Evolutionary conservation across 352 stramenopile species (phyloP).

Genomic region (Phytophthora europaea): DNA sequence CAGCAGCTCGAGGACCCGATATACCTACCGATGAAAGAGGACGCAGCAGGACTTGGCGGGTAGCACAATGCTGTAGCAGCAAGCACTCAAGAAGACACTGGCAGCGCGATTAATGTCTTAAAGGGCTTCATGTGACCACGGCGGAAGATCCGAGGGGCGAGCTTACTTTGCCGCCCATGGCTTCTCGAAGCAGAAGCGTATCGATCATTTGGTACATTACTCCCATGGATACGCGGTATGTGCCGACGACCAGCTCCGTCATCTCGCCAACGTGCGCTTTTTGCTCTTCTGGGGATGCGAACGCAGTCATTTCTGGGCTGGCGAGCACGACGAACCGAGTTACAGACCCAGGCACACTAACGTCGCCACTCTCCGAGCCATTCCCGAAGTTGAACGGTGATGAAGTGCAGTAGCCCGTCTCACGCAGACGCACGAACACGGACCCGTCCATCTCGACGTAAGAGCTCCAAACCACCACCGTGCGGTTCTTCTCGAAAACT

Average conservation of each 20-base stretch:
- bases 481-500: slow-evolving; percentile 32
- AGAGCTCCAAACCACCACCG: slow-evolving; percentile 39
- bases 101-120: too few relatives aligned
- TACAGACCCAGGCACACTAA: slow-evolving; percentile 22
- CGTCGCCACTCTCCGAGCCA: background rate
- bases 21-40: too few relatives aligned
- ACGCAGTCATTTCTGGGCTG: slow-evolving; percentile 36
- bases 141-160: background rate
- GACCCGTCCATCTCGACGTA: slow-evolving; percentile 47
- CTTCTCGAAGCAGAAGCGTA: slow-evolving; percentile 46
- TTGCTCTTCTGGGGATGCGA: slow-evolving; percentile 16
- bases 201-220: slow-evolving; percentile 59
- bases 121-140: background rate
- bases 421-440: slow-evolving; percentile 48
- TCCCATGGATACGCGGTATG: slow-evolving; percentile 48
- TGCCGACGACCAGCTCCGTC: slow-evolving; percentile 58
- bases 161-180: slow-evolving; percentile 27
- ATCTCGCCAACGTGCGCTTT: slow-evolving; percentile 54
- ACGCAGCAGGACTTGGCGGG: slow-evolving; percentile 57
- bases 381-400: slow-evolving; percentile 17
- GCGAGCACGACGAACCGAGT: slow-evolving; percentile 27
- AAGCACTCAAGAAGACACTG: too few relatives aligned
- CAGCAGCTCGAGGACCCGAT: too few relatives aligned
- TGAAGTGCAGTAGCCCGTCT: slow-evolving; percentile 41
- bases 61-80: slow-evolving; percentile 52